phyloP scores from a whole-genome alignment of 129 eudicot genomes.

The Logfia minima region DNA sequence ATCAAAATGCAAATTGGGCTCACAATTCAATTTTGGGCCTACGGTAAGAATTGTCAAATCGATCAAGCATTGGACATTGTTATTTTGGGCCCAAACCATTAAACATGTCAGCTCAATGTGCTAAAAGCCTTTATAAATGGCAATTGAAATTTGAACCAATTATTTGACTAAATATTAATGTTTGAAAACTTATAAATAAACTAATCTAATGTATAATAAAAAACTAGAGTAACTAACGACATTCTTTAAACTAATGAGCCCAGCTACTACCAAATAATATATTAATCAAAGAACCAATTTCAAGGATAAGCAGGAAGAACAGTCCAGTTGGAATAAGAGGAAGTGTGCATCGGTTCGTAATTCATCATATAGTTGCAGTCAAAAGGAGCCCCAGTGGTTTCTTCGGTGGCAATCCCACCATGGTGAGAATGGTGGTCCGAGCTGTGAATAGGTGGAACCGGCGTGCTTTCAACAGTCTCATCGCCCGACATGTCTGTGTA shows the following conservation, averaged over 20 bases:
- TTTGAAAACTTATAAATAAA: background rate
- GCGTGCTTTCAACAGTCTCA: slow-evolving; percentile 75
- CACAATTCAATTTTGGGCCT: background rate
- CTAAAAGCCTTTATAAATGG: background rate
- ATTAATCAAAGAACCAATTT: slow-evolving; percentile 3
- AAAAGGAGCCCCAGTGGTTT: background rate
- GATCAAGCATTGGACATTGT: background rate
- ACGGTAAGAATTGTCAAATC: background rate
- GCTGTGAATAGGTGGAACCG: slow-evolving; percentile 35
- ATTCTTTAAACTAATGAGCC: slow-evolving; percentile 5
- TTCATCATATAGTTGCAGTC: slow-evolving; percentile 50
- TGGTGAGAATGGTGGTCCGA: slow-evolving; percentile 26
- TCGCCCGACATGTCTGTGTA: slow-evolving; percentile 24
- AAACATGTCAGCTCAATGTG: background rate
- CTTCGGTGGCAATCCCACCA: background rate
- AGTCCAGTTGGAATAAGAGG: slow-evolving; percentile 44
- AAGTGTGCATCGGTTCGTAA: slow-evolving; percentile 41
- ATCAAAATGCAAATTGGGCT: background rate
- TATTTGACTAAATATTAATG: slow-evolving; percentile 3
- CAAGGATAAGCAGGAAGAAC: slow-evolving; percentile 58
- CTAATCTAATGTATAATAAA: slow-evolving; percentile 5
- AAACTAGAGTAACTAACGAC: slow-evolving; percentile 17
- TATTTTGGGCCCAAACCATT: background rate
- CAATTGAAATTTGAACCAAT: background rate
- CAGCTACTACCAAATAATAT: background rate